Evolutionary conservation across 805 yeast genomes (phyloP), one percentile per base, ranked within the genome.

Genomic region (Yamadazyma scolyti): DNA sequence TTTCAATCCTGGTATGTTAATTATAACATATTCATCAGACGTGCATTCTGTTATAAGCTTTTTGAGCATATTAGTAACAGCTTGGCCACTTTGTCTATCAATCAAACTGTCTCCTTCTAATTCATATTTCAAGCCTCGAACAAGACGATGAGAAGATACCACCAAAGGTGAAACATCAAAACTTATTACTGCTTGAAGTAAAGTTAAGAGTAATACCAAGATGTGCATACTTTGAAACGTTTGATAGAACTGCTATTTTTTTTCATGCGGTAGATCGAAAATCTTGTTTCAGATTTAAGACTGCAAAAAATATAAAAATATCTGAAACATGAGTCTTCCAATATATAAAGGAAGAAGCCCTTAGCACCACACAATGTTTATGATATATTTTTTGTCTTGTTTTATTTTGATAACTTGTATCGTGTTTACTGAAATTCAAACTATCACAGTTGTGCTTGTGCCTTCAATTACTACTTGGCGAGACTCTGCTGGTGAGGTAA

Each of bases 131-230:
- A 63, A 44, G 1, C 55, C 58, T 6, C 53, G 54, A 0, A 63
- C 65, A 11, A 65, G 50, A 27, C 52, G 53, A 37, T 65, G 71
- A 1, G 68, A 61, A 6, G 65, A 67, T n/a, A 64, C 41, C 9
- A 65, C 32, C 11, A 64, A 43, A 1, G 71, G 71, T 1, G 46
- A 55, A 5, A 58, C 44, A 17, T 41, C 27, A 21, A 43, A 41
- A 6, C 30, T 20, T 3, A 7, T 15, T 6, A 23, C 21, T 12
- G 15, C 12, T n/a, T 28, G 25, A 39, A 30, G n/a, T n/a, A n/a
- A n/a, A n/a, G n/a, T n/a, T n/a, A n/a, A n/a, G n/a, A n/a, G n/a
- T n/a, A n/a, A n/a, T n/a, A n/a, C n/a, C n/a, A n/a, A n/a, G n/a
- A n/a, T n/a, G n/a, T n/a, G n/a, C n/a, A n/a, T n/a, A n/a, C n/a